These are phyloP conservation scores for Trichoderma brevicompactum DNA, from an alignment of 2,329 filamentous ascomycete species.

Conservation along the genomic window DNA sequence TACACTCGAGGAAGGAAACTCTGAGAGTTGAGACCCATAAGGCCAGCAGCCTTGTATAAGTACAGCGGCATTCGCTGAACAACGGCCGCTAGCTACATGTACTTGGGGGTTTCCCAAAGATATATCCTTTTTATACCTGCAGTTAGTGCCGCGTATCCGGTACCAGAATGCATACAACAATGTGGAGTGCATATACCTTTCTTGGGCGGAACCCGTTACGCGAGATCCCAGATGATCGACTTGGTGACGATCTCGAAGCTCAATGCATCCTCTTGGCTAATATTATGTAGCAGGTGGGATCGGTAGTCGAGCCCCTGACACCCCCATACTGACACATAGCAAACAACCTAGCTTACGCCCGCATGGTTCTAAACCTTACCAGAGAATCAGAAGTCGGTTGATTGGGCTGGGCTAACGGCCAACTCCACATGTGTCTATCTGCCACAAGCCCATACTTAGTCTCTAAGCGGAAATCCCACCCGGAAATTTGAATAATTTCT, in stretches of 20 bases:
- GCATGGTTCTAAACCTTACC: not conserved
- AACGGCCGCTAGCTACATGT: not conserved
- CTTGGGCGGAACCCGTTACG: constrained; percentile 1
- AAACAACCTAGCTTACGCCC: not conserved
- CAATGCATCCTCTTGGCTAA: not conserved
- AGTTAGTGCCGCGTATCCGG: not conserved
- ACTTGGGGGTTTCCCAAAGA: not conserved
- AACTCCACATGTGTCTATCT: constrained; percentile 16
- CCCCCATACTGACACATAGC: not conserved
- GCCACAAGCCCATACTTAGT: not conserved
- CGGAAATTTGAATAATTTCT: not conserved
- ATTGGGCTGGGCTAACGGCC: not conserved
- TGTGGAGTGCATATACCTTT: not conserved
- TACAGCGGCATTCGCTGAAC: not conserved
- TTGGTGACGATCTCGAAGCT: constrained; percentile 14
- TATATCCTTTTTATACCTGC: not conserved
- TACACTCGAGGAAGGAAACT: not conserved
- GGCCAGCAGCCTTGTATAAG: constrained; percentile 6
- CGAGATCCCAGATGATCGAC: constrained; percentile 1
- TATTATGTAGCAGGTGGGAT: constrained; percentile 1
- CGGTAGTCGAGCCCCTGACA: constrained; percentile 11
- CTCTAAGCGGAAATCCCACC: not conserved
- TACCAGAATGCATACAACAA: not conserved
- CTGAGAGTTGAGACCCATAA: not conserved
- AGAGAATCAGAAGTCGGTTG: not conserved